phyloP scores from a whole-genome alignment of 2,329 filamentous ascomycete genomes.

The Cyclaneusma minus region DNA sequence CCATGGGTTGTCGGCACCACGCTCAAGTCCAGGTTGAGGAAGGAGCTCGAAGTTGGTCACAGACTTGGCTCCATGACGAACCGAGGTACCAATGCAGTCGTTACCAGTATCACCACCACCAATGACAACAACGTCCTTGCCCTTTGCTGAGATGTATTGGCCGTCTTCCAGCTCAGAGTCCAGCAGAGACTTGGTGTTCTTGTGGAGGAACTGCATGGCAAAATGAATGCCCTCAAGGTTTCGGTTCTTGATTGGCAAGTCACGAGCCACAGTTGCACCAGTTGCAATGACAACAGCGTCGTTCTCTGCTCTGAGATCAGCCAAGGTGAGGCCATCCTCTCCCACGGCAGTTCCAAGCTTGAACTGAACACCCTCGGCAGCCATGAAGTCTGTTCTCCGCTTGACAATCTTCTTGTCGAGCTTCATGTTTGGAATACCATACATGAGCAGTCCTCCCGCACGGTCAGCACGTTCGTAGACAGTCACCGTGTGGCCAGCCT shows the following conservation, averaged over 20 bases:
- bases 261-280: constrained; percentile 82
- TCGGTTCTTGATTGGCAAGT: constrained; percentile 79
- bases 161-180: constrained; percentile 78
- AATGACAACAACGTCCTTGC: constrained; percentile 91
- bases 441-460: constrained; percentile 86
- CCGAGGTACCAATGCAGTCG: constrained; percentile 92
- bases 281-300: constrained; percentile 85
- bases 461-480: constrained; percentile 90
- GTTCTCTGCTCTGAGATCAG: constrained; percentile 56
- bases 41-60: constrained; percentile 94
- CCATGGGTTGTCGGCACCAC: constrained; percentile 91
- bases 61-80: constrained; percentile 88
- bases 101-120: constrained; percentile 96
- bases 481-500: constrained; percentile 74
- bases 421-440: constrained; percentile 99
- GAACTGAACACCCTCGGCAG: constrained; percentile 72
- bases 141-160: constrained; percentile 85
- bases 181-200: constrained; percentile 93
- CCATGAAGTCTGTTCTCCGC: constrained; percentile 90
- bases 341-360: constrained; percentile 66
- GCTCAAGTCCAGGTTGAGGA: constrained; percentile 80
- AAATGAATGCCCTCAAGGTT: constrained; percentile 85
- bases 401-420: constrained; percentile 96
- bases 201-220: constrained; percentile 94
- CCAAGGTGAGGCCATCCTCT: constrained; percentile 52